phyloP scores from a whole-genome alignment of 148 eudicot species.

The Chenopodium berlandieri region DNA sequence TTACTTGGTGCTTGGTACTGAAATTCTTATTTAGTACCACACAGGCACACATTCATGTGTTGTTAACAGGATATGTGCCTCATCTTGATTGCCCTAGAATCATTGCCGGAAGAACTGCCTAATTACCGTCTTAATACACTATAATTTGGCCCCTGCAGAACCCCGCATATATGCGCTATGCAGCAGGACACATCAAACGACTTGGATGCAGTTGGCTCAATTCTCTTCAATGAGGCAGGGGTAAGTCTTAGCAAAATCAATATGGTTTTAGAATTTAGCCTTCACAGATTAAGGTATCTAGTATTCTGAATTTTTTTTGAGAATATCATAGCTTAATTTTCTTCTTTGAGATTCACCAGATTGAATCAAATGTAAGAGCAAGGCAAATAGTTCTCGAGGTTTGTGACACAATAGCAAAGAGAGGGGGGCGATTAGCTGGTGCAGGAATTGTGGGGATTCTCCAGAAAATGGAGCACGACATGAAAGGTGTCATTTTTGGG shows the following conservation, averaged over 20 bases:
- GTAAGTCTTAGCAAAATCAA: slow-evolving; percentile 29
- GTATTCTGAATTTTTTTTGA: neutral
- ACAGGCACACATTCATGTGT: neutral
- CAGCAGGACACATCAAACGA: slow-evolving; percentile 57
- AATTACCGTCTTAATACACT: neutral
- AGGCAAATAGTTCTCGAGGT: slow-evolving; percentile 51
- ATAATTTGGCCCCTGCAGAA: slow-evolving; percentile 30
- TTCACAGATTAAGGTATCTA: neutral
- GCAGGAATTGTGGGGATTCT: slow-evolving; percentile 79
- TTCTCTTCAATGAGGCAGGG: slow-evolving; percentile 52
- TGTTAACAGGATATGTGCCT: neutral
- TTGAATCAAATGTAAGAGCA: slow-evolving; percentile 41
- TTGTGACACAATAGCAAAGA: slow-evolving; percentile 61
- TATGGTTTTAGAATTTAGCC: no score
- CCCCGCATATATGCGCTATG: slow-evolving; percentile 67
- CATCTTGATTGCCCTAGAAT: neutral
- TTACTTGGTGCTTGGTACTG: neutral
- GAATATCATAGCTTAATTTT: neutral
- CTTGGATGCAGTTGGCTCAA: slow-evolving; percentile 52
- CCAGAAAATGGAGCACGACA: slow-evolving; percentile 58
- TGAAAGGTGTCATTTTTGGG: slow-evolving; percentile 48
- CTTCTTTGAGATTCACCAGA: slow-evolving; percentile 31
- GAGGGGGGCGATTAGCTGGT: slow-evolving; percentile 77
- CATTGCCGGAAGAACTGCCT: neutral
- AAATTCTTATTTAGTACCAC: no score